A percentile compares a stretch with the other conserved stretches of the same genome.
Evolutionary conservation across 2,329 filamentous ascomycete species (phyloP).

Genomic region (Penicillium occitanis): DNA sequence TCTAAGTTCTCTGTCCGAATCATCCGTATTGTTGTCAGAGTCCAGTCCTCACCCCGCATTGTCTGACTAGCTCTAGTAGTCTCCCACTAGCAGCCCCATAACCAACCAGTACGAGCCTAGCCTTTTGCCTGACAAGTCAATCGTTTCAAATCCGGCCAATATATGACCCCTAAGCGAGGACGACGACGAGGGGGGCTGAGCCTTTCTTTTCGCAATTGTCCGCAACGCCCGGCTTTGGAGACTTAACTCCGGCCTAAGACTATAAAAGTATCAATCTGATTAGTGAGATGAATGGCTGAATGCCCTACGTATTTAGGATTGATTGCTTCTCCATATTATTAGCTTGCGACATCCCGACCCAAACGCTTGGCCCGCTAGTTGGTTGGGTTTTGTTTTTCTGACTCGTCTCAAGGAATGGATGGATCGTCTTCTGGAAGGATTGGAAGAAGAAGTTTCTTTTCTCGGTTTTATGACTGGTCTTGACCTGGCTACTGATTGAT

Average conservation of each 20-base stretch:
- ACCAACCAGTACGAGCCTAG: background rate
- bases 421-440: conserved; percentile 2
- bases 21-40: background rate
- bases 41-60: conserved; percentile 2
- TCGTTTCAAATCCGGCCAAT: conserved; percentile 6
- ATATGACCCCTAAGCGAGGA: conserved; percentile 9
- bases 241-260: background rate
- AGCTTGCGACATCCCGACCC: background rate
- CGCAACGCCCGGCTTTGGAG: background rate
- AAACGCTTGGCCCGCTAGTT: background rate
- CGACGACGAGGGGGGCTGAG: background rate
- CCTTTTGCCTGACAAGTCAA: background rate
- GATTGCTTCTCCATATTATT: background rate
- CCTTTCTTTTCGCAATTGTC: background rate
- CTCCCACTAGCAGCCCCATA: background rate
- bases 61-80: background rate
- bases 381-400: background rate
- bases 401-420: background rate
- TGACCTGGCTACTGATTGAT: no score
- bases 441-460: conserved; percentile 9
- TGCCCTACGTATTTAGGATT: no score
- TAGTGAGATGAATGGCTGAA: background rate
- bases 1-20: background rate
- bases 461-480: background rate
- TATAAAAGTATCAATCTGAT: background rate